A percentile compares a stretch with the other conserved stretches of the same genome.
These are phyloP conservation scores for Termitomyces sp. DNA, from an alignment of 768 basidiomycete species.

Conservation along the genomic window DNA sequence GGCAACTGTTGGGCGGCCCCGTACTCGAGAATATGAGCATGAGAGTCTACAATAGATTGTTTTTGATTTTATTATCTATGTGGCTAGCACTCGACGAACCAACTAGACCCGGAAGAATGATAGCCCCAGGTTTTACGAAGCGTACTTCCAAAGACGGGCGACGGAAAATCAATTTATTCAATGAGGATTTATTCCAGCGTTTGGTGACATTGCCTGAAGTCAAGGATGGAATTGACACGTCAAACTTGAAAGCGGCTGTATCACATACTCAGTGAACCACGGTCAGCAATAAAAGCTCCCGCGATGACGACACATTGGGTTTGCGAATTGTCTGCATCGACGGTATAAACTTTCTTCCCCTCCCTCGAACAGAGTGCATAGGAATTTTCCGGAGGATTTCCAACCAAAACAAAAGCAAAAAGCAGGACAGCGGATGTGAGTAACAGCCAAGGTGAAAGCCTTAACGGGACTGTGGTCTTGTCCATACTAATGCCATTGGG, in stretches of 20 bases:
- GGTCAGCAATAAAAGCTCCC: slow-evolving; percentile 42
- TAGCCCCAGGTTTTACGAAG: slow-evolving; percentile 49
- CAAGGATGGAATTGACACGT: slow-evolving; percentile 1
- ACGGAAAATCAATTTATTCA: slow-evolving; percentile 15
- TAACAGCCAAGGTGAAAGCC: background rate
- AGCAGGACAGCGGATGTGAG: slow-evolving; percentile 5
- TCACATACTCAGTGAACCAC: slow-evolving; percentile 51
- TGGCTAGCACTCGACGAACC: slow-evolving; percentile 37
- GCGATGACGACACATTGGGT: slow-evolving; percentile 63
- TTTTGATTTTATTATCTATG: slow-evolving; percentile 3
- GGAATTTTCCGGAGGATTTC: slow-evolving; percentile 4
- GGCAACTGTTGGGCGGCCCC: slow-evolving; percentile 62
- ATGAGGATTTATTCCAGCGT: slow-evolving; percentile 29
- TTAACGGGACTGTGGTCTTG: background rate
- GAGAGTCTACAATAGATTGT: slow-evolving; percentile 51
- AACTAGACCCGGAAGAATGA: slow-evolving; percentile 68
- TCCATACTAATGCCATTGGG: background rate
- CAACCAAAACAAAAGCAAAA: slow-evolving; percentile 7
- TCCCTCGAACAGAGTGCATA: slow-evolving; percentile 64
- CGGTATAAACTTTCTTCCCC: slow-evolving; percentile 54
- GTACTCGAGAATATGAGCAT: slow-evolving; percentile 75
- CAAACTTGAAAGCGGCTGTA: background rate
- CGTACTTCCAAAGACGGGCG: slow-evolving; percentile 32
- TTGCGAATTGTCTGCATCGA: slow-evolving; percentile 46
- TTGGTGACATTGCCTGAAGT: slow-evolving; percentile 34